phyloP scores from a whole-genome alignment of 169 alveolate genomes.

The Plasmodium adleri region DNA sequence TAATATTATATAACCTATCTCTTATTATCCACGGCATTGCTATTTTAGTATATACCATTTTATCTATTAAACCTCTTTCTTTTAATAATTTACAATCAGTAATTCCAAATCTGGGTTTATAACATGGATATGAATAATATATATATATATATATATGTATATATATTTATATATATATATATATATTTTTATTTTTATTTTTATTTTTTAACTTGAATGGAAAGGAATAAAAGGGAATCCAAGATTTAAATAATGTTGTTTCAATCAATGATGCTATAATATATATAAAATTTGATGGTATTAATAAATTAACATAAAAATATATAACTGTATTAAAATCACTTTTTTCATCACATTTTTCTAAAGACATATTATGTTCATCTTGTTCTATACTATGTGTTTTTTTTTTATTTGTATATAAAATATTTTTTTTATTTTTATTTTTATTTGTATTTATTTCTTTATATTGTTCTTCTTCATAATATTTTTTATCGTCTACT shows the following conservation, averaged over 20 bases:
- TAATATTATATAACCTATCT: conserved; percentile 25
- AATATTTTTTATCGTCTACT: not conserved
- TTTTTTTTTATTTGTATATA: not conserved
- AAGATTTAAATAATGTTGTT: conserved; percentile 14
- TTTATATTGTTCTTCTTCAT: not conserved
- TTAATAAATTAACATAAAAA: conserved; percentile 39
- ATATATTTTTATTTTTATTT: not conserved
- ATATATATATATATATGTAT: not conserved
- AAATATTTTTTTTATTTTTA: not conserved
- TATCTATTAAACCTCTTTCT: conserved; percentile 39
- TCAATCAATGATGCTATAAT: conserved; percentile 52
- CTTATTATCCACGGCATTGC: conserved; percentile 70
- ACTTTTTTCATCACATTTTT: conserved; percentile 34
- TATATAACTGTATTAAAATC: conserved; percentile 45
- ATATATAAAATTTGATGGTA: conserved; percentile 56
- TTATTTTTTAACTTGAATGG: conserved; percentile 30
- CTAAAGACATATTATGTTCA: not conserved
- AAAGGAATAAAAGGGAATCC: conserved; percentile 63
- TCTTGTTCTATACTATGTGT: not conserved
- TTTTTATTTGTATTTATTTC: too few species aligned
- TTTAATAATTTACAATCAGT: conserved; percentile 42
- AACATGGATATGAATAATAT: not conserved
- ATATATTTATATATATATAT: not conserved
- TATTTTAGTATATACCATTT: conserved; percentile 56
- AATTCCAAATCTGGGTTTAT: conserved; percentile 31